Evolutionary conservation across 352 stramenopile species (phyloP), one percentile per base, ranked within the genome.

Genomic region (Phytophthora agathidicida): DNA sequence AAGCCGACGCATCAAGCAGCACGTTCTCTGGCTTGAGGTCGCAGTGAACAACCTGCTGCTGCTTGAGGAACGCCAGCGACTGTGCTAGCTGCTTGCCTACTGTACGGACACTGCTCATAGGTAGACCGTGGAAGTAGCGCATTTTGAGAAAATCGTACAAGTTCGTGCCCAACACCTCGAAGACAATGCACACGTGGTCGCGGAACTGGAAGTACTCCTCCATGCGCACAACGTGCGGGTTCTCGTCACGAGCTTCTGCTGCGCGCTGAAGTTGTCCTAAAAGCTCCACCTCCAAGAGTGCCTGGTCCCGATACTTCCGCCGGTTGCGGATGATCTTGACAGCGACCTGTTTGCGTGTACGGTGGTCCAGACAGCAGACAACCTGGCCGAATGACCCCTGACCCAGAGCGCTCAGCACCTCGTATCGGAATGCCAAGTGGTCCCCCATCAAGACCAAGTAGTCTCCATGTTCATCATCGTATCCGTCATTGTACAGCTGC

Each of bases 21-120:
- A 99, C 94, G 71, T 99, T 99, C 67, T 99, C 97, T 3, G 96
- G 97, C 69, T 99, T 99, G 19, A 99, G 83, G 74, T 99, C 97
- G 73, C 96, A 99, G 71, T 99, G 97, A 16, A 99, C 84, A 28
- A 99, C 83, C 50, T 87, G 76, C 20, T 93, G 80, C 5, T 83
- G 65, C 7, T 89, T 74, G 33, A 97, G 61, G 23, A 93, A 77
- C 1, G 71, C 61, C 14, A 99, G 65, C 1, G 91, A 87, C 8
- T 87, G 55, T 7, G 97, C 68, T 14, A 98, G 70, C 71, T 99
- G 96, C 44, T 63, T 71, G 13, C 94, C 82, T 39, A 99, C 83
- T 22, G 73, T 80, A 38, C 91, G 78, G 5, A 99, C 84, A 14
- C 92, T 85, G 22, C 53, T 66, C 42, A 99, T 82, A 7, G 95